Conservation (phyloP, 129 eudicot species). For the Flaveria robusta region DNA sequence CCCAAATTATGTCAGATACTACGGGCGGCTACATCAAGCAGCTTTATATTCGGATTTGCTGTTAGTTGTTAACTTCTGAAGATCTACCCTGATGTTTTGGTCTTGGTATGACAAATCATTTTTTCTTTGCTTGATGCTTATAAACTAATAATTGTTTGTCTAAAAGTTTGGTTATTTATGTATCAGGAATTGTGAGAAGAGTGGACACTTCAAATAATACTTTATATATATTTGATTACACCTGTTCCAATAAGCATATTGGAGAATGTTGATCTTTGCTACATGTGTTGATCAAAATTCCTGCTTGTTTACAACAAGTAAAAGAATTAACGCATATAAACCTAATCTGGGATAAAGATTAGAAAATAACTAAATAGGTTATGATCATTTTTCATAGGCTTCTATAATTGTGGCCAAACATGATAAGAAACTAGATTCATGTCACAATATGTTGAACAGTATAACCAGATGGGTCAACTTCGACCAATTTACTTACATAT, state of each 20-base stretch:
- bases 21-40: conserved; percentile 60
- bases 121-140: background rate
- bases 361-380: background rate
- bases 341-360: background rate
- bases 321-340: background rate
- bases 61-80: conserved; percentile 44
- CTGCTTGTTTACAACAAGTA: conserved; percentile 76
- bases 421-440: background rate
- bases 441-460: background rate
- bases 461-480: background rate
- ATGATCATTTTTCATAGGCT: no score
- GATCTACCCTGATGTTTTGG: conserved; percentile 64
- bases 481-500: background rate
- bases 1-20: conserved; percentile 45
- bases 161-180: no score
- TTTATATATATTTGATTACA: conserved; percentile 59
- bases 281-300: conserved; percentile 70
- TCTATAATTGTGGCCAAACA: background rate
- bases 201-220: no score
- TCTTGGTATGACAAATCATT: conserved; percentile 51
- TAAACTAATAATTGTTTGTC: no score
- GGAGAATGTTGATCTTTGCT: conserved; percentile 65
- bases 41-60: conserved; percentile 69
- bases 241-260: conserved; percentile 58
- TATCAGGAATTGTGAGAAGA: no score